A percentile compares a stretch with the other conserved stretches of the same genome.
These are phyloP conservation scores for Erodium chrysanthum DNA, from an alignment of 441 rosid genomes.

Conservation along the genomic window DNA sequence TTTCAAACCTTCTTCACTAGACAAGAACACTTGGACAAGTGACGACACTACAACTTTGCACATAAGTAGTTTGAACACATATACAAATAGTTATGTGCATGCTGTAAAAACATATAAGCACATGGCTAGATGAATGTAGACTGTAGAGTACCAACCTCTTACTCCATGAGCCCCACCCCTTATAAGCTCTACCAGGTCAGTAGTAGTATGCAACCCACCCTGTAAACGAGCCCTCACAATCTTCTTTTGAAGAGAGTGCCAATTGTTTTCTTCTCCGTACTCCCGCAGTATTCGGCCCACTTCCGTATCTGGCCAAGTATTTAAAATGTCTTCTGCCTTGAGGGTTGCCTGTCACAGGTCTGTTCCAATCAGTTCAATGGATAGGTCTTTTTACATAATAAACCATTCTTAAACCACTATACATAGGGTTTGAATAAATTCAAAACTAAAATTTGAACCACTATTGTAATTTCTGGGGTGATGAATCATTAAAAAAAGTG, in stretches of 20 bases:
- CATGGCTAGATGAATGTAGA: slow-evolving; percentile 5
- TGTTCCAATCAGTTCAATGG: slow-evolving; percentile 28
- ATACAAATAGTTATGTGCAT: too few relatives aligned
- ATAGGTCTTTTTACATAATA: slow-evolving; percentile 7
- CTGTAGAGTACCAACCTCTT: slow-evolving; percentile 34
- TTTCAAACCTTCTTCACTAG: too few relatives aligned
- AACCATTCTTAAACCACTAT: background rate
- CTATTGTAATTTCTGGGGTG: background rate
- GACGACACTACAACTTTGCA: too few relatives aligned
- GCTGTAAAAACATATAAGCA: background rate
- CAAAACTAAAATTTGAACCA: background rate
- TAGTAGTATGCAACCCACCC: slow-evolving; percentile 82
- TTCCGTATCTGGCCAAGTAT: slow-evolving; percentile 77
- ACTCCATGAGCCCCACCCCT: slow-evolving; percentile 31
- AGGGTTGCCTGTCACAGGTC: slow-evolving; percentile 53
- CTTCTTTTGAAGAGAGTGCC: slow-evolving; percentile 57
- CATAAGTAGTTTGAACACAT: background rate
- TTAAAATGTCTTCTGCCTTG: slow-evolving; percentile 74
- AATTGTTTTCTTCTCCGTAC: slow-evolving; percentile 82
- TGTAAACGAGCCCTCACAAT: slow-evolving; percentile 52
- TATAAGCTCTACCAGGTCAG: slow-evolving; percentile 62
- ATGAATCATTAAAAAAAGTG: too few relatives aligned
- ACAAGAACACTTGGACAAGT: too few relatives aligned
- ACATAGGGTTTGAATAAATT: background rate
- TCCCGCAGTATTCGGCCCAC: slow-evolving; percentile 66